Conservation (phyloP, 1,139 yeast genomes). For the Arxiozyma bovina region DNA sequence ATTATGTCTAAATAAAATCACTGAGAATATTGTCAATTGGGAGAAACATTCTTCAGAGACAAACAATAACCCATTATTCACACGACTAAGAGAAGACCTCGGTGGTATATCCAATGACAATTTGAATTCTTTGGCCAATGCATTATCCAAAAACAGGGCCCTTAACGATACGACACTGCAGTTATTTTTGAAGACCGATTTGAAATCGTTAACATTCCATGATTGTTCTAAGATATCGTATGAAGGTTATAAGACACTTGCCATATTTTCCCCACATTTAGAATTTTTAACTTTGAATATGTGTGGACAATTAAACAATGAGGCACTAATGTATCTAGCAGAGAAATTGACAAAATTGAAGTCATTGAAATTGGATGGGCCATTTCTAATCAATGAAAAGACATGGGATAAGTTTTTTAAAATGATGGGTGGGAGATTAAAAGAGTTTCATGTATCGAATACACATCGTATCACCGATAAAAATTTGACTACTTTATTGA, state of each 20-base stretch:
- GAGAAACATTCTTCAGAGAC: constrained; percentile 40
- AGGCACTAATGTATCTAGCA: constrained; percentile 54
- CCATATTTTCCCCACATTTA: constrained; percentile 70
- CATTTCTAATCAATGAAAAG: constrained; percentile 67
- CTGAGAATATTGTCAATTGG: constrained; percentile 46
- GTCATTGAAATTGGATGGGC: constrained; percentile 65
- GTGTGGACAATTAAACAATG: constrained; percentile 90
- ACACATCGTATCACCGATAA: constrained; percentile 76
- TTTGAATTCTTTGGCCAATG: constrained; percentile 68
- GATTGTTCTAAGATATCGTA: constrained; percentile 78
- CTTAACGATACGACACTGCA: constrained; percentile 61
- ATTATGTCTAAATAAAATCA: constrained; percentile 61
- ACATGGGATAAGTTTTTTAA: constrained; percentile 72
- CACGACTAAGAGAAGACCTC: constrained; percentile 24
- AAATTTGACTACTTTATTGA: constrained; percentile 54
- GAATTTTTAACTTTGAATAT: constrained; percentile 61
- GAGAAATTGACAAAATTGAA: constrained; percentile 48
- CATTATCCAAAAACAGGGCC: constrained; percentile 73
- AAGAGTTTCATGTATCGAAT: constrained; percentile 56
- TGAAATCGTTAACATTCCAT: constrained; percentile 63
- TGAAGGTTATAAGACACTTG: constrained; percentile 59
- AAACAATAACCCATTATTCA: constrained; percentile 13
- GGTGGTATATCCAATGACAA: constrained; percentile 30
- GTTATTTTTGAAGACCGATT: constrained; percentile 57
- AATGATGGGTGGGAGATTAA: constrained; percentile 38